Conservation (phyloP, 225 moss, liverwort and hornwort genomes). For the Straminergon stramineum region DNA sequence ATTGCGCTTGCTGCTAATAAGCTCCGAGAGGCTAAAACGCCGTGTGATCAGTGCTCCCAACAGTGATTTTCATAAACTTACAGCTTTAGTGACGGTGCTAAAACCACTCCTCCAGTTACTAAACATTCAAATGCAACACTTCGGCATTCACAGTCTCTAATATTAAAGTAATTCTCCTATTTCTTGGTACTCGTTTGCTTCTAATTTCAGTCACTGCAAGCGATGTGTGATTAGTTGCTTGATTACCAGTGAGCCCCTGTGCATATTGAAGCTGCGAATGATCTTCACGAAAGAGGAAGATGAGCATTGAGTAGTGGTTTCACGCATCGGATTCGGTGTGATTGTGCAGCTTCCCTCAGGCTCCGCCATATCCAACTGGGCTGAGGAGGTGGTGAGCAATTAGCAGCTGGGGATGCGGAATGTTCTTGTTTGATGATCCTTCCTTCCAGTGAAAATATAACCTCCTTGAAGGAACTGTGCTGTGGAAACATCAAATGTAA, state of each 20-base stretch:
- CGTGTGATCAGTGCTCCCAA: background rate
- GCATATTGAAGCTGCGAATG: background rate
- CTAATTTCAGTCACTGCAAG: background rate
- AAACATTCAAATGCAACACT: background rate
- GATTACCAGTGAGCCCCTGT: background rate
- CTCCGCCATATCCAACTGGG: background rate
- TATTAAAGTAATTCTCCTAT: background rate
- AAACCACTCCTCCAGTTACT: background rate
- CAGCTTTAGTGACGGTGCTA: background rate
- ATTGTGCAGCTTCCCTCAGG: background rate
- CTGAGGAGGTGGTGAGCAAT: background rate
- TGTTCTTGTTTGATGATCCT: background rate
- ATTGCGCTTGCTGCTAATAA: background rate
- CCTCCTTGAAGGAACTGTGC: background rate
- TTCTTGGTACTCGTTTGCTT: background rate
- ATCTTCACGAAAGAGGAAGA: background rate
- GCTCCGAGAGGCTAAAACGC: background rate
- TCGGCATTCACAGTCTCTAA: background rate
- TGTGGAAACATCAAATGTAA: background rate
- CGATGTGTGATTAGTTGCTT: background rate
- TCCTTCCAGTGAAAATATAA: background rate
- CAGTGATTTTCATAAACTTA: background rate
- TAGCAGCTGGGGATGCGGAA: background rate
- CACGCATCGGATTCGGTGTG: background rate
- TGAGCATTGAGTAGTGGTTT: background rate